Conservation (phyloP, 2,329 filamentous ascomycete genomes). For the Penicillium psychrosexuale region DNA sequence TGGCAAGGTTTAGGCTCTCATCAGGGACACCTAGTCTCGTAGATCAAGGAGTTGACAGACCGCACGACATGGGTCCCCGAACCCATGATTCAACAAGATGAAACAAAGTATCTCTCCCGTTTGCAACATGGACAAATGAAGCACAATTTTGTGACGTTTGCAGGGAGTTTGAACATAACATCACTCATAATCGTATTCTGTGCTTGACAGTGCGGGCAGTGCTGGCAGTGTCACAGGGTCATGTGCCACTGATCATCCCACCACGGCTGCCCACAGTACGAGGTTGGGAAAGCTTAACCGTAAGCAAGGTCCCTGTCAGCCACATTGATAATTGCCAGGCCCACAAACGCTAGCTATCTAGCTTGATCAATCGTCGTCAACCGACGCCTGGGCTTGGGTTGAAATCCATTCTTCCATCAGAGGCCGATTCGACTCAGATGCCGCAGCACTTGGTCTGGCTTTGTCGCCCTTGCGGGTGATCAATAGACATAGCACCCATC, state of each 20-base stretch:
- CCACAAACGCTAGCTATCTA: neutral
- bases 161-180: conserved; percentile 1
- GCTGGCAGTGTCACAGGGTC: conserved; percentile 9
- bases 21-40: neutral
- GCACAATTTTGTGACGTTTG: conserved; percentile 1
- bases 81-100: neutral
- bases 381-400: conserved; percentile 57
- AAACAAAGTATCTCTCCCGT: neutral
- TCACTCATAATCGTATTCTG: conserved; percentile 10
- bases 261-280: conserved; percentile 7
- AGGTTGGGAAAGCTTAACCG: conserved; percentile 8
- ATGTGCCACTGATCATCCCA: conserved; percentile 9
- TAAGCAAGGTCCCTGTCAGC: conserved; percentile 3
- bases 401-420: conserved; percentile 86
- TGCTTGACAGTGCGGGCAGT: neutral
- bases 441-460: conserved; percentile 32
- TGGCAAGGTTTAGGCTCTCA: neutral
- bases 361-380: conserved; percentile 36
- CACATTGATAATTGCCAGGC: neutral
- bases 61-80: neutral
- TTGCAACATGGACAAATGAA: neutral
- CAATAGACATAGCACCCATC: conserved; percentile 85
- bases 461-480: conserved; percentile 67
- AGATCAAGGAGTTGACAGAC: neutral
- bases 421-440: conserved; percentile 45